A percentile compares a stretch with the other conserved stretches of the same genome.
phyloP scores from a whole-genome alignment of 257 asterid species.

The Ilex asprella region DNA sequence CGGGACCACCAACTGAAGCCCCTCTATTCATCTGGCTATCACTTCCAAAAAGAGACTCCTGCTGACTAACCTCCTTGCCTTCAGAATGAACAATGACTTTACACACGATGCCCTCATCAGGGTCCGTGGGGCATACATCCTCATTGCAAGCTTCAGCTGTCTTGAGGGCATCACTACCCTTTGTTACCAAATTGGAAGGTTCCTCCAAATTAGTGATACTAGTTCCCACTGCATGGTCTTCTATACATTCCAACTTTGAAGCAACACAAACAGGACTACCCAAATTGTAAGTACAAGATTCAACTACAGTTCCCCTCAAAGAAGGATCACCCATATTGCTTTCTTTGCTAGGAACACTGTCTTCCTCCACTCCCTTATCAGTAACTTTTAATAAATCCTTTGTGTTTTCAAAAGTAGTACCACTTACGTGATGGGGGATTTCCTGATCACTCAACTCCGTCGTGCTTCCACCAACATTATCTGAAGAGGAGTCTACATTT shows the following conservation, averaged over 20 bases:
- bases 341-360: neutral
- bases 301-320: constrained; percentile 11
- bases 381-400: constrained; percentile 17
- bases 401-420: constrained; percentile 24
- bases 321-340: constrained; percentile 16
- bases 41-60: neutral
- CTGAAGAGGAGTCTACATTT: neutral
- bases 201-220: constrained; percentile 14
- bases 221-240: constrained; percentile 38
- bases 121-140: neutral
- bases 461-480: neutral
- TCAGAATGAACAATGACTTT: neutral
- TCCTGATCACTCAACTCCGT: constrained; percentile 30
- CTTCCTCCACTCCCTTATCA: constrained; percentile 23
- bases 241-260: constrained; percentile 29
- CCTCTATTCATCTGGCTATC: neutral
- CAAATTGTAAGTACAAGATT: constrained; percentile 4
- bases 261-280: constrained; percentile 23
- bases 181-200: constrained; percentile 3
- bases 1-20: neutral
- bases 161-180: neutral
- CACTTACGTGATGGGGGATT: constrained; percentile 14
- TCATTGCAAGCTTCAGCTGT: neutral
- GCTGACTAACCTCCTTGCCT: neutral
- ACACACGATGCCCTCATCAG: neutral